A percentile compares a stretch with the other conserved stretches of the same genome.
These are phyloP conservation scores for Cystoderma amianthinum DNA, from an alignment of 768 basidiomycete genomes.

Conservation along the genomic window DNA sequence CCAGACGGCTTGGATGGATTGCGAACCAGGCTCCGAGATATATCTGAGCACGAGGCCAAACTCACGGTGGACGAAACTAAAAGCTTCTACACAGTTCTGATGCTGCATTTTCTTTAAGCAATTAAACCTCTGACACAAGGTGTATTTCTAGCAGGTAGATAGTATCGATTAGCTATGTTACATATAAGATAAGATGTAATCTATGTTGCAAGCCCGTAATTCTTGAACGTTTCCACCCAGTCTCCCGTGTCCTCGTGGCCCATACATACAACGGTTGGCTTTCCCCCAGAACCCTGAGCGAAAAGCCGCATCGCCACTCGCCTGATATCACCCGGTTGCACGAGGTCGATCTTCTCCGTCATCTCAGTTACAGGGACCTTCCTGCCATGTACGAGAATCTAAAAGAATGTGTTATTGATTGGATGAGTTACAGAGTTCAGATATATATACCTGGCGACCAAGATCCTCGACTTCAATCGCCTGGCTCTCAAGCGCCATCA, in stretches of 20 bases:
- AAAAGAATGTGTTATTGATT: conserved; percentile 5
- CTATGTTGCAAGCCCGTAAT: conserved; percentile 57
- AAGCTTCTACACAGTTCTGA: neutral
- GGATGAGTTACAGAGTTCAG: neutral
- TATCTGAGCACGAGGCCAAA: conserved; percentile 63
- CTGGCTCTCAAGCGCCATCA: conserved; percentile 92
- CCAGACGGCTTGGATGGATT: conserved; percentile 63
- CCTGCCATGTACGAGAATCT: conserved; percentile 82
- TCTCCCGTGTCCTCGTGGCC: conserved; percentile 74
- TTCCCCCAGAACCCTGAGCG: conserved; percentile 50
- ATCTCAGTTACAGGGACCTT: conserved; percentile 88
- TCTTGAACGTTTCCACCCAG: conserved; percentile 53
- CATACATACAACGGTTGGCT: conserved; percentile 79
- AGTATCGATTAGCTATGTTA: conserved; percentile 3
- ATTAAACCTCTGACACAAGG: no score
- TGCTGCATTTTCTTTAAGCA: no score
- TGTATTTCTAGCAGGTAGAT: no score
- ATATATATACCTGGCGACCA: conserved; percentile 65
- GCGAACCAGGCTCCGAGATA: conserved; percentile 53
- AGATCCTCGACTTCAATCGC: conserved; percentile 85
- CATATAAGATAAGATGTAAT: conserved; percentile 2
- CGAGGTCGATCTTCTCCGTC: conserved; percentile 77
- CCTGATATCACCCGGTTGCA: conserved; percentile 63
- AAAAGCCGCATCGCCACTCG: conserved; percentile 76
- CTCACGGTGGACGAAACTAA: conserved; percentile 53